Percentiles rank a stretch among this genome's conserved stretches.
Conservation (phyloP, 164 flowering plant genomes). For the Platanus orientalis region DNA sequence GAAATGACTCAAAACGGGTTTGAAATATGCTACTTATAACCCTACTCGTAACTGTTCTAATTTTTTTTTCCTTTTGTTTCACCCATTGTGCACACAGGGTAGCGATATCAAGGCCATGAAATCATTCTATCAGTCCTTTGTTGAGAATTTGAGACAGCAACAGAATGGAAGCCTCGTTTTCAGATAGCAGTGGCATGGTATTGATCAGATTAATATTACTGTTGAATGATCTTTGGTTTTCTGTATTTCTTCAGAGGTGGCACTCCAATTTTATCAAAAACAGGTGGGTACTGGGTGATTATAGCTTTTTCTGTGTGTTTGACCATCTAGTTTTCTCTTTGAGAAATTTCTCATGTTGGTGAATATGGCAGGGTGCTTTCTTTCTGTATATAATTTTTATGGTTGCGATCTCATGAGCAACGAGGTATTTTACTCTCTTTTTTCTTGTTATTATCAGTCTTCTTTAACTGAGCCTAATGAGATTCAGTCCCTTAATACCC, state of each 20-base stretch:
- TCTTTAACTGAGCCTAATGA: too few species aligned
- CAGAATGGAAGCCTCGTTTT: constrained; percentile 86
- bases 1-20: too few species aligned
- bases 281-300: constrained; percentile 11
- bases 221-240: neutral
- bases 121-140: constrained; percentile 75
- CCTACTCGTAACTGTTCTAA: too few species aligned
- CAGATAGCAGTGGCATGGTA: constrained; percentile 58
- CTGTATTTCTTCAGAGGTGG: too few species aligned
- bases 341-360: neutral
- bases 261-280: constrained; percentile 17
- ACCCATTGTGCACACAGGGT: constrained; percentile 43
- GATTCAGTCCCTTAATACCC: too few species aligned
- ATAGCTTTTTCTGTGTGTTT: too few species aligned
- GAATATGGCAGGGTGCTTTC: constrained; percentile 27
- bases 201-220: neutral
- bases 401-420: constrained; percentile 7
- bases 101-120: constrained; percentile 67
- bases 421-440: constrained; percentile 20
- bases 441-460: neutral
- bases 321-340: too few species aligned
- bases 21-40: too few species aligned
- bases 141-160: constrained; percentile 66
- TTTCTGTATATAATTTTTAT: constrained; percentile 27
- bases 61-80: neutral